Evolutionary conservation across 78 protist species (phyloP).

Genomic region (Neovahlkampfia damariscottae): DNA sequence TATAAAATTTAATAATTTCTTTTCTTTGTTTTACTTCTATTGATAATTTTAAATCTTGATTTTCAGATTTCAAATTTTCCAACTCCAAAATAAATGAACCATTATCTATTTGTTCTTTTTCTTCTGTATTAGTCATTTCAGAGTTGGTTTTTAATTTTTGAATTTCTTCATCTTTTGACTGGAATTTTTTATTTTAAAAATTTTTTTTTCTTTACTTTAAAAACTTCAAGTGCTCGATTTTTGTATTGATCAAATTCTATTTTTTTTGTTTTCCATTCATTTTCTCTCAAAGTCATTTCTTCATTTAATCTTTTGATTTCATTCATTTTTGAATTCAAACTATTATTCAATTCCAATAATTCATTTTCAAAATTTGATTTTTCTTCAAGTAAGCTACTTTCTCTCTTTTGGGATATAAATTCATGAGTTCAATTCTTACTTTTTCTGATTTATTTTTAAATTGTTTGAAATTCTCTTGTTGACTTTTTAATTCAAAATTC

Average conservation of each 20-base stretch:
- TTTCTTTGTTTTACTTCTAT: too few species aligned
- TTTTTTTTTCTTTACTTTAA: neutral
- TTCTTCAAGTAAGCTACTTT: neutral
- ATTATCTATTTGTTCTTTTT: too few species aligned
- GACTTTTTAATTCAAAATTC: too few species aligned
- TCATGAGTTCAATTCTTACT: too few species aligned
- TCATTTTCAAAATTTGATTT: neutral
- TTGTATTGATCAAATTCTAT: neutral
- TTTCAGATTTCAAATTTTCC: too few species aligned
- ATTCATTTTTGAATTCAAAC: neutral
- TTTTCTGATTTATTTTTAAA: too few species aligned
- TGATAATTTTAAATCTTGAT: too few species aligned
- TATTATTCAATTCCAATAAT: neutral
- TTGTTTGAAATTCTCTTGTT: too few species aligned
- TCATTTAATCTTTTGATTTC: neutral
- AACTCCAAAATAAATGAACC: too few species aligned
- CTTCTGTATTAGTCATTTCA: neutral
- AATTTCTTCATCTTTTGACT: neutral
- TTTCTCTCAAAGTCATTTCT: neutral
- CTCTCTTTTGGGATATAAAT: too few species aligned
- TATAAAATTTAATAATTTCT: too few species aligned
- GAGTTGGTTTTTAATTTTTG: neutral
- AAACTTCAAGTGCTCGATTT: neutral
- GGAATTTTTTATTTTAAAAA: neutral
- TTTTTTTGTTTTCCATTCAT: neutral